Percentiles rank a stretch among this genome's conserved stretches.
These are phyloP conservation scores for Aspergillus novoparasiticus DNA, from an alignment of 2,329 filamentous ascomycete species.

Conservation along the genomic window DNA sequence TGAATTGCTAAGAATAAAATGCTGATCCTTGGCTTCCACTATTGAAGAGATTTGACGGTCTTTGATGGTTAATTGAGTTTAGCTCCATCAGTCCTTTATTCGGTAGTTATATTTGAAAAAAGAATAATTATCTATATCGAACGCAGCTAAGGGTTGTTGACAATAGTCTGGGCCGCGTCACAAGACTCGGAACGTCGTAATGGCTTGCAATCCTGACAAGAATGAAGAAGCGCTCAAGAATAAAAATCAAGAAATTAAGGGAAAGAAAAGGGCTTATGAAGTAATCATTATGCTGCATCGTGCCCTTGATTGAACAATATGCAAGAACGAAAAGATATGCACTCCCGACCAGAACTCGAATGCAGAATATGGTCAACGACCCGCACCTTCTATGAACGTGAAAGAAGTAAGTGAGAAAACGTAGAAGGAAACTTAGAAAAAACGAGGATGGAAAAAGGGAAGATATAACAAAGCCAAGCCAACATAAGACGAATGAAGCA, in stretches of 20 bases:
- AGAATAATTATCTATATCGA: neutral
- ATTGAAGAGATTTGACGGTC: neutral
- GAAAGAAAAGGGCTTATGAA: neutral
- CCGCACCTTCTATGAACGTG: neutral
- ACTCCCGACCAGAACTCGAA: neutral
- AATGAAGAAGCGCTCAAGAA: neutral
- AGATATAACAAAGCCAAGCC: neutral
- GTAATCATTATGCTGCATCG: neutral
- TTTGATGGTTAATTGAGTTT: neutral
- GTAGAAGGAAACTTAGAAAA: neutral
- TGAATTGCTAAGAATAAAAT: neutral
- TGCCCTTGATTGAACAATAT: slow-evolving; percentile 1
- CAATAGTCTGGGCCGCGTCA: neutral
- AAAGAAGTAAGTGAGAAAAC: neutral
- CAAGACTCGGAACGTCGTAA: neutral
- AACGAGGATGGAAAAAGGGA: neutral
- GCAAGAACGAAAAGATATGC: slow-evolving; percentile 6
- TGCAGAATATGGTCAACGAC: neutral
- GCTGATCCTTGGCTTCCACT: neutral
- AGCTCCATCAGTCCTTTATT: neutral
- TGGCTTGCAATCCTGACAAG: neutral
- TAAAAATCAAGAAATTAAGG: neutral
- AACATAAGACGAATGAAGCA: neutral
- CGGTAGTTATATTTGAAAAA: neutral
- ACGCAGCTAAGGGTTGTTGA: neutral